These are phyloP conservation scores for Picea sitchensis DNA, from an alignment of 75 land plant species.

Conservation along the genomic window DNA sequence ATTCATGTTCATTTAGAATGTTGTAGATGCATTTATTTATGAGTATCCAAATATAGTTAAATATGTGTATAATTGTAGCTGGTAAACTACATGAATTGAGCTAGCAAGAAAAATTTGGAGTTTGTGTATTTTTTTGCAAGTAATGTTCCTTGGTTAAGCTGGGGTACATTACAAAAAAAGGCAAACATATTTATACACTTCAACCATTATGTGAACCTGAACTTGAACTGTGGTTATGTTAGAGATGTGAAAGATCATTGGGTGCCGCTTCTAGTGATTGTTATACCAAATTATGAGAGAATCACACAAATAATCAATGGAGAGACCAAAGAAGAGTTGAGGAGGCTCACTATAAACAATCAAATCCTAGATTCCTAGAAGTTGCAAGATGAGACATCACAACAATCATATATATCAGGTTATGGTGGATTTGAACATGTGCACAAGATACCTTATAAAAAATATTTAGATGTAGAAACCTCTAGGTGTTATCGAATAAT, in stretches of 20 bases:
- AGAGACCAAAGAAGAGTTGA: neutral
- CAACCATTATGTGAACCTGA: neutral
- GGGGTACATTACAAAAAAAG: no score
- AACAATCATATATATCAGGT: neutral
- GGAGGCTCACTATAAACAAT: neutral
- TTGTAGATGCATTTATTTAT: no score
- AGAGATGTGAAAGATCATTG: neutral
- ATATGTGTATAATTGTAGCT: no score
- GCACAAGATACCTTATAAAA: neutral
- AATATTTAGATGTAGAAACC: neutral
- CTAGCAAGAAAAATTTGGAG: no score
- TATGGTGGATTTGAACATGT: neutral
- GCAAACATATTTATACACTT: neutral
- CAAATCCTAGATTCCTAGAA: neutral
- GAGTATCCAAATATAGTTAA: no score
- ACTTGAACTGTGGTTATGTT: neutral
- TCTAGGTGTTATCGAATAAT: neutral
- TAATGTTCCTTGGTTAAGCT: no score
- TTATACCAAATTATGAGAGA: no score
- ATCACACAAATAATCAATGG: neutral
- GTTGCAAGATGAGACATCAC: neutral
- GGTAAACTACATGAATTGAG: no score
- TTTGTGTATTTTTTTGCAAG: no score
- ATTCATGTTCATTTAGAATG: no score
- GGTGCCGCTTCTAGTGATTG: neutral